phyloP scores from a whole-genome alignment of 306 rosid species.

The Myrica gale region DNA sequence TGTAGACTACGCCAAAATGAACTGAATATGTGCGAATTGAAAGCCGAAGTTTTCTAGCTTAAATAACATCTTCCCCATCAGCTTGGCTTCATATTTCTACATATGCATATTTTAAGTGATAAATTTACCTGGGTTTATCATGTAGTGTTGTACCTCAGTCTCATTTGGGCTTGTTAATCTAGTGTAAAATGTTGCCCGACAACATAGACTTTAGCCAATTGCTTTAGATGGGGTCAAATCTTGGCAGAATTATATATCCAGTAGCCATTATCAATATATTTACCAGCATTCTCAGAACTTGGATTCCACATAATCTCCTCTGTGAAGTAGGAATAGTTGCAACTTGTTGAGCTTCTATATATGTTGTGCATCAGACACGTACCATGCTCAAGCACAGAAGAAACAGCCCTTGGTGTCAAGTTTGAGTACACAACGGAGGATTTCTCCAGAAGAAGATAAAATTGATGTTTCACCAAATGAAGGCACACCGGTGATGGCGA shows the following conservation, averaged over 20 bases:
- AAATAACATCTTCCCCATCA: neutral
- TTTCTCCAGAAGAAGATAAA: slow-evolving; percentile 47
- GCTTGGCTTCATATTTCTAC: neutral
- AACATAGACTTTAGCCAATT: slow-evolving; percentile 15
- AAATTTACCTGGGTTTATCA: neutral
- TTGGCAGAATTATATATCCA: slow-evolving; percentile 17
- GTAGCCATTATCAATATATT: slow-evolving; percentile 10
- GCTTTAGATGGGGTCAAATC: slow-evolving; percentile 13
- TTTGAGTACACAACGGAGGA: slow-evolving; percentile 37
- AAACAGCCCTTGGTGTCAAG: slow-evolving; percentile 47
- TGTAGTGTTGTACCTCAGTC: neutral
- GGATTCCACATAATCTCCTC: slow-evolving; percentile 12
- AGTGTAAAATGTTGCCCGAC: neutral
- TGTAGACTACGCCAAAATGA: neutral
- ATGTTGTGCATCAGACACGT: slow-evolving; percentile 57
- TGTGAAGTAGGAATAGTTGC: slow-evolving; percentile 20
- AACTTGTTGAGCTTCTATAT: slow-evolving; percentile 36
- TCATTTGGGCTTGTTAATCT: neutral
- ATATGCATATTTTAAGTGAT: neutral
- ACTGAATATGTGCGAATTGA: neutral
- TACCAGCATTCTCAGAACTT: slow-evolving; percentile 8
- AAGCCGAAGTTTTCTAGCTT: neutral
- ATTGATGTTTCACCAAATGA: slow-evolving; percentile 41
- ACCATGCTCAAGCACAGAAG: slow-evolving; percentile 65
- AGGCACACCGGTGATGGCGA: slow-evolving; percentile 30